Percentiles rank a stretch among this genome's conserved stretches.
These are phyloP conservation scores for Physcia stellaris DNA, from an alignment of 495 filamentous ascomycete species.

Conservation along the genomic window DNA sequence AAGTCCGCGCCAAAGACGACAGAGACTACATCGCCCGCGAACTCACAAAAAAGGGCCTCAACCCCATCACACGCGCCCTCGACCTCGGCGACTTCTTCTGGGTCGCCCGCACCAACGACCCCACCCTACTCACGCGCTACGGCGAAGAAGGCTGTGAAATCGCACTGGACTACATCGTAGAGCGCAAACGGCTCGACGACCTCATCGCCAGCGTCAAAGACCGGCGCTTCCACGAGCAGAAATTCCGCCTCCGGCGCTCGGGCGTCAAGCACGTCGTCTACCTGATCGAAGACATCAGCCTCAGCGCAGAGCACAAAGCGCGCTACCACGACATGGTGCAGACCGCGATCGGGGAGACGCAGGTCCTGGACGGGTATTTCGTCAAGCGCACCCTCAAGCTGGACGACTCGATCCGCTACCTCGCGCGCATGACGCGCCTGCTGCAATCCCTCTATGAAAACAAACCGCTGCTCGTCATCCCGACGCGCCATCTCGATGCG, in stretches of 20 bases:
- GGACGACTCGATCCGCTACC: constrained; percentile 70
- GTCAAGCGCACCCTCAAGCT: constrained; percentile 63
- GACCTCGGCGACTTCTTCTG: constrained; percentile 69
- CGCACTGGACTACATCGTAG: constrained; percentile 69
- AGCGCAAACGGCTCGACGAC: constrained; percentile 75
- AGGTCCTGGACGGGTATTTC: constrained; percentile 74
- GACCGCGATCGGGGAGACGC: constrained; percentile 64
- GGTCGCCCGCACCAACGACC: constrained; percentile 59
- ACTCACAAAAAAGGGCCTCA: constrained; percentile 51
- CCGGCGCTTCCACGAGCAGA: constrained; percentile 74
- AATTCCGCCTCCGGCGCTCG: constrained; percentile 59
- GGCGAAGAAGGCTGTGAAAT: constrained; percentile 58
- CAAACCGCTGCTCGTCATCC: constrained; percentile 40
- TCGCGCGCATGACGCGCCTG: constrained; percentile 59
- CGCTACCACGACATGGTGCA: constrained; percentile 52
- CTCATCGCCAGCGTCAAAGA: constrained; percentile 69
- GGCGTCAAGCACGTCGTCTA: constrained; percentile 68
- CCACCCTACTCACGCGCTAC: constrained; percentile 36
- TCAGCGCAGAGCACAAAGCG: constrained; percentile 31
- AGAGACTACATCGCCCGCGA: constrained; percentile 67
- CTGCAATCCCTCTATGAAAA: constrained; percentile 51
- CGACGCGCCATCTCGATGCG: constrained; percentile 49
- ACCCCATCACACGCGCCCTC: constrained; percentile 49
- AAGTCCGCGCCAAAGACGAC: constrained; percentile 63
- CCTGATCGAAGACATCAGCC: constrained; percentile 59